Base-by-base conservation (phyloP, 2,329 filamentous ascomycete species). In the Eurotiales sp. region DNA sequence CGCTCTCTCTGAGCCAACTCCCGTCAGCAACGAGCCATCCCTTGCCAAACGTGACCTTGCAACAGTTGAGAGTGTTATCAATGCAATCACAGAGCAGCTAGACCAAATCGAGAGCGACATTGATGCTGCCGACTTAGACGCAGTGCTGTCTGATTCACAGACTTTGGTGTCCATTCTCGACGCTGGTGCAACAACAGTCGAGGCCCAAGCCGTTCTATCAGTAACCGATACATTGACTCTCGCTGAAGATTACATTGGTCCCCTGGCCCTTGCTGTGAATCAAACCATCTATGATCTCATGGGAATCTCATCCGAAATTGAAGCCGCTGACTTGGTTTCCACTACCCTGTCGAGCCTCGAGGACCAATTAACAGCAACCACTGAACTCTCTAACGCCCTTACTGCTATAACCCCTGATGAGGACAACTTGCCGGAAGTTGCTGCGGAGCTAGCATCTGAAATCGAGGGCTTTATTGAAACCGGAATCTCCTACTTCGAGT, bases 391-490 rank as follows among this genome's bases (percentile, higher is more conserved):
- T 10, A 8, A 15, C 21, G 49, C 49, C 8, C 25, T 51, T 21
- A 39, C 37, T n/a, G 19, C 42, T 8, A 51, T 46, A 45, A 42
- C 46, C 4, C n/a, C n/a, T n/a, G n/a, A n/a, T n/a, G 41, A 41
- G 6, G 11, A 32, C 12, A 4, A 12, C 19, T 37, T 51, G 34
- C 15, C 39, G 22, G 14, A 8, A 11, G 25, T 46, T 15, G 34
- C 49, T 6, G 8, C 34, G 15, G 11, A 54, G 15, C 63, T 68
- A 52, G 56, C 63, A 22, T 45, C 58, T 19, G 63, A 64, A 42
- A 63, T 68, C 52, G 59, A 58, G 50, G 50, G 49, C 12, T 61
- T 61, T 36, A 62, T 68, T 51, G 61, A 68, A 58, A 58, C 58
- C 50, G 65, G 65, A 49, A 40, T 66, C 34, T 55, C 61, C 45